These are phyloP conservation scores for Sphagnum fallax DNA, from an alignment of 228 moss, liverwort and hornwort genomes.

Conservation along the genomic window DNA sequence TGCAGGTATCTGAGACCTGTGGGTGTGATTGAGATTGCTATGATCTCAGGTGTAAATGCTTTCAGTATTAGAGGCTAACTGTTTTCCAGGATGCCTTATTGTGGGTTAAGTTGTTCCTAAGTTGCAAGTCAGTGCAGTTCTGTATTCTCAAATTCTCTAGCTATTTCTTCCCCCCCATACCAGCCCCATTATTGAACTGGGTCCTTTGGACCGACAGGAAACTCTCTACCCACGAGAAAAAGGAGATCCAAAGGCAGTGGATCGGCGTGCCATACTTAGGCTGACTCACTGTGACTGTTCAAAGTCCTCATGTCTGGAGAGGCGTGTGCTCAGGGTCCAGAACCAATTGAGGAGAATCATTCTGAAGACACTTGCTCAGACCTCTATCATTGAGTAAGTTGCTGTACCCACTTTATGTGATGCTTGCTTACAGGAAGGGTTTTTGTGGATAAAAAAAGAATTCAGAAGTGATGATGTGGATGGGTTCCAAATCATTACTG, in stretches of 20 bases:
- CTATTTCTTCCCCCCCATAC: too few relatives aligned
- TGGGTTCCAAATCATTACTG: too few relatives aligned
- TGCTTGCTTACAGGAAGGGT: too few relatives aligned
- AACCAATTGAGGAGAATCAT: conserved; percentile 53
- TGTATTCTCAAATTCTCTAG: too few relatives aligned
- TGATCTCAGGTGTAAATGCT: not conserved
- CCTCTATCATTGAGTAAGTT: conserved; percentile 58
- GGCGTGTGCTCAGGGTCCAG: conserved; percentile 45
- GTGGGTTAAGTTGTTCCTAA: not conserved
- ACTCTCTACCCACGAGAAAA: conserved; percentile 70
- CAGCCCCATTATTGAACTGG: too few relatives aligned
- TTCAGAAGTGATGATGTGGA: too few relatives aligned
- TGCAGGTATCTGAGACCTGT: conserved; percentile 46
- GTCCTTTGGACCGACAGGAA: conserved; percentile 30
- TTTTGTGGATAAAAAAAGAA: too few relatives aligned
- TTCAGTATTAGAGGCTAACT: not conserved
- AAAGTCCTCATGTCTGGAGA: conserved; percentile 47
- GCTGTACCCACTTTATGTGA: too few relatives aligned
- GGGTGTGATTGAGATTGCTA: not conserved
- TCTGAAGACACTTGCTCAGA: conserved; percentile 35
- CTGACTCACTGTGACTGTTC: conserved; percentile 47
- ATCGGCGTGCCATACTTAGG: conserved; percentile 60
- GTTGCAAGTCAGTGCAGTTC: too few relatives aligned
- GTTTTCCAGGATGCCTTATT: not conserved
- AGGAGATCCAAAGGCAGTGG: conserved; percentile 42